Base-by-base conservation (phyloP, 2,329 filamentous ascomycete species). In the Alternaria sp. region DNA sequence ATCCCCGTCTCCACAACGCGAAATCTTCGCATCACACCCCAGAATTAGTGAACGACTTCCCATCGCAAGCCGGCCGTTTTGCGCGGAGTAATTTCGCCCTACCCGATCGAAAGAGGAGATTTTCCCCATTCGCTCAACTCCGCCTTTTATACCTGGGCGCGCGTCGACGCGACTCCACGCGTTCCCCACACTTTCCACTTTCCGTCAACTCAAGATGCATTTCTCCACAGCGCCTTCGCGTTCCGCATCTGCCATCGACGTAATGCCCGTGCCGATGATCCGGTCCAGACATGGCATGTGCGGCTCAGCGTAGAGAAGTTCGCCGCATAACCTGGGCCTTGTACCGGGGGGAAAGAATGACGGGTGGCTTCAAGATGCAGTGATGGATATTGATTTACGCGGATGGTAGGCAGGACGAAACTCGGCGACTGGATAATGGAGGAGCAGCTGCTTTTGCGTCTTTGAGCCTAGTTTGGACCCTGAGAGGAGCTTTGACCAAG, bases 81-180 rank as follows among this genome's bases (percentile, higher is more conserved):
- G 47, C 45, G 55, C 55, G 57, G 62, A 56, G 50, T 28, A 58
- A 49, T 17, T 44, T 47, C 17, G 53, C 57, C 23, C 32, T 13
- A 28, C 50, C 21, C 11, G 5, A 36, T 25, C 55, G 5, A 32
- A 67, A 60, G 68, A 68, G 69, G 72, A 69, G 67, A 63, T 40
- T 72, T 73, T 65, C 72, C 70, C 70, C 70, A 57, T 70, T n/a
- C 10, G 58, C 49, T 54, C 13, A 46, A 17, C 11, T 59, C 57
- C n/a, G 32, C 32, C 28, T 43, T 15, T 5, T 15, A 52, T 57
- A 17, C 54, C 62, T 54, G 44, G 36, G 9, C 47, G 26, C 45
- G n/a, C n/a, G n/a, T n/a, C n/a, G 21, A 50, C 30, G 30, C 52
- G 61, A 61, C 56, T 50, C 59, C 54, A 57, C 65, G 57, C 59